Base-by-base conservation (phyloP, 352 stramenopile genomes). In the Pythium utonaiense region DNA sequence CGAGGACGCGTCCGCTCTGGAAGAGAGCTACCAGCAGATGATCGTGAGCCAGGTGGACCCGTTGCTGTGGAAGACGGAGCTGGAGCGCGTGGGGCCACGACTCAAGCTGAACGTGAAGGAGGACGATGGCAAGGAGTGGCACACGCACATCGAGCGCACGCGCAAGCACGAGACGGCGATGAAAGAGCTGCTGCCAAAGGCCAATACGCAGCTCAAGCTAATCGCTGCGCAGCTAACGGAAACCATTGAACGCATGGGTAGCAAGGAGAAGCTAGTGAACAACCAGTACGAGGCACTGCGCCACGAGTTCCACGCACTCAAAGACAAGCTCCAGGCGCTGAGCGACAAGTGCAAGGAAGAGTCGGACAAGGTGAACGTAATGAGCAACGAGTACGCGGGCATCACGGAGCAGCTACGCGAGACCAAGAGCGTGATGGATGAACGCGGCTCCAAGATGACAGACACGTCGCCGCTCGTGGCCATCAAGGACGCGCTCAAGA, bases 401-500 rank as follows among this genome's bases (percentile, higher is more conserved):
- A 80, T 90, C 34, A 80, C 77, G 2, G 85, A 94, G 66, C 83
- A 91, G 53, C 53, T 94, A 27, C 80, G 83, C 24, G 77, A 89
- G 49, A 86, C 77, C 42, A 94, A 93, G 67, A 73, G 58, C 33
- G 69, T 86, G 33, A 90, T 92, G 79, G 85, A 93, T 67, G 79
- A 85, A 30, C 83, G 82, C 10, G 83, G 83, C 19, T 85, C 74
- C 66, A 94, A 91, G 66, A 92, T 94, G 85, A 94, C 83, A 9
- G 81, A 94, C 65, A 94, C 85, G 49, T 85, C 80, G 45, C 85
- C 85, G 30, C 80, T 93, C 6, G 85, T 92, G 54, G 73, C 88
- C 47, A 93, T 94, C 75, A 94, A 94, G 60, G 77, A 86, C 36
- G 81, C 83, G 44, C 79, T 94, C 50, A 91, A 91, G 70, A 82